Percentiles rank a stretch among this genome's conserved stretches.
Conservation (phyloP, 177 flowering plant species). For the Vitis hybrid region DNA sequence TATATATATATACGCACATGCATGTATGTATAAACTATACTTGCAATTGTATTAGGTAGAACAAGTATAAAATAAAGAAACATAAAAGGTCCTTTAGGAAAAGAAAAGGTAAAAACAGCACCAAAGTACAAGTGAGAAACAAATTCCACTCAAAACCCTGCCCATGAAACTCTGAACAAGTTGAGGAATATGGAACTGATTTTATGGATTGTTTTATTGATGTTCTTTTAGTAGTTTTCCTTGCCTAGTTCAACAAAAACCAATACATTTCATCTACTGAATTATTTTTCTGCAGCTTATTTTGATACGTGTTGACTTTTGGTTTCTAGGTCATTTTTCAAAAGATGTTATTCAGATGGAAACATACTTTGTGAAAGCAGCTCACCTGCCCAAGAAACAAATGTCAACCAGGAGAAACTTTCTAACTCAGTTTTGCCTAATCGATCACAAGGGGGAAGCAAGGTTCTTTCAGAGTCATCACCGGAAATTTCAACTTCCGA, state of each 20-base stretch:
- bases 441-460: slow-evolving; percentile 15
- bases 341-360: slow-evolving; percentile 50
- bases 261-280: not conserved
- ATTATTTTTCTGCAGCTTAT: not conserved
- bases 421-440: slow-evolving; percentile 20
- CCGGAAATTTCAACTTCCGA: slow-evolving; percentile 42
- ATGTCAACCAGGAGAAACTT: slow-evolving; percentile 21
- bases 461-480: slow-evolving; percentile 36
- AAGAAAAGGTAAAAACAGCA: too few species aligned
- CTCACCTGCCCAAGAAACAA: slow-evolving; percentile 24
- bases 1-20: too few species aligned
- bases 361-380: slow-evolving; percentile 34
- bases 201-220: not conserved
- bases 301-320: not conserved
- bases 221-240: not conserved
- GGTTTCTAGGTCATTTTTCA: slow-evolving; percentile 35
- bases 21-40: too few species aligned
- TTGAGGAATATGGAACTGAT: slow-evolving; percentile 6
- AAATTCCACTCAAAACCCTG: too few species aligned
- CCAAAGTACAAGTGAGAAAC: too few species aligned
- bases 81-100: too few species aligned
- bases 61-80: too few species aligned
- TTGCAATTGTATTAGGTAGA: too few species aligned
- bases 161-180: not conserved
- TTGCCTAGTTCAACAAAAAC: too few species aligned